A percentile compares a stretch with the other conserved stretches of the same genome.
Conservation (phyloP, 345 rosid species). For the Trapa bicornis region DNA sequence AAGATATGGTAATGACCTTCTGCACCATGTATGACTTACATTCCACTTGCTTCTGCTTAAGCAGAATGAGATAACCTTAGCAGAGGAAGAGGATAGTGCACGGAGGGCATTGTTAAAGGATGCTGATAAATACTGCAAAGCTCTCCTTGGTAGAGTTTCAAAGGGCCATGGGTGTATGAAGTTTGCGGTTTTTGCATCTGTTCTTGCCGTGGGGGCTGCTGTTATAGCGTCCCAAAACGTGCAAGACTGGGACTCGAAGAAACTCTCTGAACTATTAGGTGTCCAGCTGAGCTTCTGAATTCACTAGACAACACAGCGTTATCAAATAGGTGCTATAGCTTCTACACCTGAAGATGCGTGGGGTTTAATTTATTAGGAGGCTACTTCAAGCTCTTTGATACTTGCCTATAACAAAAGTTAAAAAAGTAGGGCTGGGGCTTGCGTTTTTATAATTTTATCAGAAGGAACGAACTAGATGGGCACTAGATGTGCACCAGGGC, state of each 20-base stretch:
- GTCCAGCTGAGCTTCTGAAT: conserved; percentile 5
- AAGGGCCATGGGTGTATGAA: conserved; percentile 32
- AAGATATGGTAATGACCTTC: background rate
- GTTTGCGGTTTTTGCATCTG: conserved; percentile 16
- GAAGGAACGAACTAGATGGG: conserved; percentile 4
- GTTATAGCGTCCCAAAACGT: conserved; percentile 20
- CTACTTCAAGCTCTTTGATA: background rate
- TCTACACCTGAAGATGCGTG: background rate
- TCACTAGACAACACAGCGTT: no score
- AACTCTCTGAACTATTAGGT: conserved; percentile 21
- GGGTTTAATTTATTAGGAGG: background rate
- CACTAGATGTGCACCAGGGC: background rate
- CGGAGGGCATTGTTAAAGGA: conserved; percentile 21
- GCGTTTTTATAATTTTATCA: background rate
- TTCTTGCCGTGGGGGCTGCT: conserved; percentile 26
- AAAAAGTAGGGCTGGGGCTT: background rate
- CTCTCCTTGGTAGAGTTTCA: conserved; percentile 19
- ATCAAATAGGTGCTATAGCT: no score
- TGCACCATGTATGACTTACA: background rate
- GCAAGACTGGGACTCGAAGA: conserved; percentile 21
- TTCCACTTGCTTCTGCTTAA: background rate
- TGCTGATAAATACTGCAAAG: conserved; percentile 41
- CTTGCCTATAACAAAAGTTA: background rate
- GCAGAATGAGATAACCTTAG: conserved; percentile 35
- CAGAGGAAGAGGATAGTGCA: conserved; percentile 10